Percentiles rank a stretch among this genome's conserved stretches.
These are phyloP conservation scores for Prunus persica DNA, from an alignment of 306 rosid genomes.

Conservation along the genomic window Prunus_persica_NCBIv2 NC_034016.1:21011501-21012000, in stretches of 20 bases:
- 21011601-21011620: not conserved
- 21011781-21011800: not conserved
- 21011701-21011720: not conserved
- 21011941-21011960: too few species aligned
- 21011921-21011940: too few species aligned
- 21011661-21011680: not conserved
- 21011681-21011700: not conserved
- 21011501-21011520: not conserved
- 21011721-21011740: constrained; percentile 34
- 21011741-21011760: constrained; percentile 33
- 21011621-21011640: not conserved
- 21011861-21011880: not conserved
- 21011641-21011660: not conserved
- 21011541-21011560: not conserved
- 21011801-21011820: constrained; percentile 7
- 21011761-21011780: constrained; percentile 45
- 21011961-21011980: too few species aligned
- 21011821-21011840: not conserved
- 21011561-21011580: not conserved
- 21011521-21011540: not conserved
- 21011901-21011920: not conserved
- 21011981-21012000: too few species aligned
- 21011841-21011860: constrained; percentile 6
- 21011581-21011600: too few species aligned
- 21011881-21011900: not conserved